Evolutionary conservation across 176 grass and related monocot species (phyloP), one percentile per base, ranked within the genome.

Genomic region (Carex parvula): DNA sequence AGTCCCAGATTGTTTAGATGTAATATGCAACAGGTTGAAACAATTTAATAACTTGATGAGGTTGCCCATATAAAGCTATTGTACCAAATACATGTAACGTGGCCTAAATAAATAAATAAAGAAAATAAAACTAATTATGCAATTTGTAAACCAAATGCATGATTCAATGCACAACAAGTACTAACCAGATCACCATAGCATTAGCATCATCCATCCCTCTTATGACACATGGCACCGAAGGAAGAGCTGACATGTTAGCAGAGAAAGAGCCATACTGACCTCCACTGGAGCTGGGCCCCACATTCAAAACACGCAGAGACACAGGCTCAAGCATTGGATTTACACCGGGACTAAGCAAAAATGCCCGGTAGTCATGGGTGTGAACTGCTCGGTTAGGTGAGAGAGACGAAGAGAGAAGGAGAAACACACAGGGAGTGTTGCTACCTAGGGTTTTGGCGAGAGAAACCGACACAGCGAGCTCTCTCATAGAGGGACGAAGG

Each of bases 321-420:
- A 63, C 30, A 1, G 78, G 78, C 59, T 58, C 53, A 63, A 81
- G 78, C 4, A 81, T 2, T 3, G 78, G 54, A 32, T 81, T 57
- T 52, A 57, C 74, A 32, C 59, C 55, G 4, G 60, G 42, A 32
- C 21, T 46, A 29, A 83, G 59, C 24, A 64, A 21, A 32, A 66
- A 83, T 8, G 81, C 41, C 7, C 60, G 58, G 81, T 83, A 69
- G 22, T 65, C 81, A 30, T 83, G 62, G 21, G 81, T 83, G 21
- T 83, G 81, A 16, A 83, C 42, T 18, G 81, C 81, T 29, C 58
- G 58, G 48, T 83, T 83, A 29, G 81, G 64, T 5, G 81, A 83
- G 44, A 65, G 44, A 54, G 60, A 83, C 12, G 22, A 52, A 48
- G 81, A 66, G 44, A 83, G 60, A 10, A 83, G 81, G 81, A 83